Percentiles rank a stretch among this genome's conserved stretches.
Conservation (phyloP, 768 basidiomycete genomes). For the Termitomyces sp. region DNA sequence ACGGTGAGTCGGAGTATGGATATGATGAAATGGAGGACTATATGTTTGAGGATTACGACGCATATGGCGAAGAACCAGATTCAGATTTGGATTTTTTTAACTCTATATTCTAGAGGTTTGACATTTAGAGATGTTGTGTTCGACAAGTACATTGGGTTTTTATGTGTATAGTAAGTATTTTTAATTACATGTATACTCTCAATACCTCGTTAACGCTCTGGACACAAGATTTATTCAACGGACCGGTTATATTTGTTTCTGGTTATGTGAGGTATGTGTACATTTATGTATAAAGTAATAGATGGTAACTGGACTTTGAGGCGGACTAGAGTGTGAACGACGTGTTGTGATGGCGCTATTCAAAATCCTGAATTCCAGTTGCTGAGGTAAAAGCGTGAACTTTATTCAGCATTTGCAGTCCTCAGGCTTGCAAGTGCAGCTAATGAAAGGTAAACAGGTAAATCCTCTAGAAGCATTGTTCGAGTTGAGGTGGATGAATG, state of each 20-base stretch:
- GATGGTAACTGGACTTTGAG: background rate
- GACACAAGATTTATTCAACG: background rate
- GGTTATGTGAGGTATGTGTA: background rate
- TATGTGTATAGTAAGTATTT: no score
- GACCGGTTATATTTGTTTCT: background rate
- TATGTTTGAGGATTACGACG: constrained; percentile 11
- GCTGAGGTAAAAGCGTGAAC: background rate
- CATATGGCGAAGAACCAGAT: constrained; percentile 4
- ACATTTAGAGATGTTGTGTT: background rate
- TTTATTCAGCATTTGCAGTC: constrained; percentile 59
- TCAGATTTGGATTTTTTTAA: constrained; percentile 3
- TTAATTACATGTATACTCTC: background rate
- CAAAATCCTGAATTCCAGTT: background rate
- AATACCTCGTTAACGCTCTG: background rate
- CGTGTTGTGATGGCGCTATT: background rate
- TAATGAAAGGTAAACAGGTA: constrained; percentile 17
- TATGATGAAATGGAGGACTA: constrained; percentile 14
- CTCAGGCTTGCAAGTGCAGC: constrained; percentile 57
- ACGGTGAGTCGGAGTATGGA: constrained; percentile 9
- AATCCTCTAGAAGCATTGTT: background rate
- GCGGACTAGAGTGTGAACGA: no score
- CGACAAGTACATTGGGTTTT: no score
- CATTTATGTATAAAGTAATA: background rate
- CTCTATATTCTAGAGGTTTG: background rate
- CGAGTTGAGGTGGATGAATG: constrained; percentile 12